Percentiles rank a stretch among this genome's conserved stretches.
Conservation (phyloP, 2,329 filamentous ascomycete genomes). For the Bipolaris sorokiniana region DNA sequence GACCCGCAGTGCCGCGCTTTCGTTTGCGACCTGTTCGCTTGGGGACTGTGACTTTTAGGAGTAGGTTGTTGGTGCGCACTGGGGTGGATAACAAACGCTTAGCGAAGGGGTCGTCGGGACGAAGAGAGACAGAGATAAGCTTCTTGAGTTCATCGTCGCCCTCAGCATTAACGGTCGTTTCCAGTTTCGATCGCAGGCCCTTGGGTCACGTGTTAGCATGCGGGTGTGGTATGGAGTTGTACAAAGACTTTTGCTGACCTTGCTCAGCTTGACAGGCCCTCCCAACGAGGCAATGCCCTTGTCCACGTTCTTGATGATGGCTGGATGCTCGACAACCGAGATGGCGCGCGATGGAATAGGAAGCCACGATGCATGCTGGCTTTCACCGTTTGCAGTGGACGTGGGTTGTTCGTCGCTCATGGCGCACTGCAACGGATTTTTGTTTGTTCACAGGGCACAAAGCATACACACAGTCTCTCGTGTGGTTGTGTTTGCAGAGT, state of each 20-base stretch:
- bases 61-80: constrained; percentile 77
- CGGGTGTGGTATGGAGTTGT: constrained; percentile 4
- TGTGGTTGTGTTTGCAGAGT: not conserved
- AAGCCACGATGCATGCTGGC: constrained; percentile 52
- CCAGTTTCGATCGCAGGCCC: constrained; percentile 38
- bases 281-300: constrained; percentile 69
- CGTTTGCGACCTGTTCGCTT: constrained; percentile 85
- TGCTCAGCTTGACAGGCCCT: constrained; percentile 60
- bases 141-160: constrained; percentile 52
- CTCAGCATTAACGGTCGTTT: constrained; percentile 28
- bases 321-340: constrained; percentile 70
- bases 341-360: constrained; percentile 60
- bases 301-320: constrained; percentile 68
- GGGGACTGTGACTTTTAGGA: constrained; percentile 86
- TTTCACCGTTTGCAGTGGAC: constrained; percentile 10
- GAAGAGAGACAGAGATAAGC: constrained; percentile 72
- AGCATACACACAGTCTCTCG: not conserved
- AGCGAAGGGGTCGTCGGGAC: constrained; percentile 78
- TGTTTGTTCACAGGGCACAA: not conserved
- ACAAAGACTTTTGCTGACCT: constrained; percentile 48
- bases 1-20: constrained; percentile 75
- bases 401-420: constrained; percentile 19
- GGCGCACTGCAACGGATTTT: not conserved
- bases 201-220: constrained; percentile 23
- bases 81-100: constrained; percentile 79